Conservation (phyloP, 805 yeast species). For the Yamadazyma akitaensis region DNA sequence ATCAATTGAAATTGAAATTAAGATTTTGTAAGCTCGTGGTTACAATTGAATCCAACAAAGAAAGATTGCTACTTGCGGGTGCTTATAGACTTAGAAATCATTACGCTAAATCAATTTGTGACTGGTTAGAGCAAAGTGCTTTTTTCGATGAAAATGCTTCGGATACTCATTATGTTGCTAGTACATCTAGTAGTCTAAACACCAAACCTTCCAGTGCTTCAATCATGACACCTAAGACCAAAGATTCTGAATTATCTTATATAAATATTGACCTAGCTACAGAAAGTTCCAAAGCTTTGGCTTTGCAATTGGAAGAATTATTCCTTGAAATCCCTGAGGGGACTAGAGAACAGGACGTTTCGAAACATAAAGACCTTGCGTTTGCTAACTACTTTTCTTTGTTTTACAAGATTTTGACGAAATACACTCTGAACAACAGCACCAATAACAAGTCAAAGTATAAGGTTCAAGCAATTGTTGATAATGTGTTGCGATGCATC, state of each 20-base stretch:
- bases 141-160: constrained; percentile 26
- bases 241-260: constrained; percentile 12
- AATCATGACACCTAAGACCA: neutral
- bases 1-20: constrained; percentile 38
- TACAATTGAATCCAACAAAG: constrained; percentile 32
- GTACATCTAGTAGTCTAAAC: neutral
- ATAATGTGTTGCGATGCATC: constrained; percentile 60
- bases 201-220: constrained; percentile 1
- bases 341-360: constrained; percentile 49
- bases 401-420: constrained; percentile 53
- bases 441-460: constrained; percentile 37
- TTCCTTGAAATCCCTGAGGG: constrained; percentile 60
- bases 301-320: constrained; percentile 51
- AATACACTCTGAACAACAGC: constrained; percentile 27
- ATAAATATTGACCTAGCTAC: constrained; percentile 54
- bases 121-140: constrained; percentile 55
- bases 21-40: constrained; percentile 40
- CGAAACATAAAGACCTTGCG: constrained; percentile 53
- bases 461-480: constrained; percentile 55
- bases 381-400: constrained; percentile 68
- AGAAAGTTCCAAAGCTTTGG: constrained; percentile 59
- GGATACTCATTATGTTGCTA: neutral
- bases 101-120: constrained; percentile 44
- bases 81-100: constrained; percentile 47
- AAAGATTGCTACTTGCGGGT: constrained; percentile 36